These are phyloP conservation scores for Boletus sp. DNA, from an alignment of 768 basidiomycete genomes.

Conservation along the genomic window DNA sequence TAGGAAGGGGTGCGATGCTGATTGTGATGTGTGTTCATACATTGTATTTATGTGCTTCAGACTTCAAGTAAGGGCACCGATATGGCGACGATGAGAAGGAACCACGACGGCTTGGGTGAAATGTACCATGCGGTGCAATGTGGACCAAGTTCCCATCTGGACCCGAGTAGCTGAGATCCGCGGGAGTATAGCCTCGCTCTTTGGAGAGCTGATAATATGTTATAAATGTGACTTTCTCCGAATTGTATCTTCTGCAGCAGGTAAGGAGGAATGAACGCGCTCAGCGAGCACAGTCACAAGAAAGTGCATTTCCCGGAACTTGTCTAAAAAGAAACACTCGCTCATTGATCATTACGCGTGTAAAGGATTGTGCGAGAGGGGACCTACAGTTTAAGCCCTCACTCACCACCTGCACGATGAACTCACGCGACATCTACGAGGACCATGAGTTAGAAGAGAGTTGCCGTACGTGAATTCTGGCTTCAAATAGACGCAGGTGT, in stretches of 20 bases:
- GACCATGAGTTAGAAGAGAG: not conserved
- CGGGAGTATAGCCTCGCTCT: not conserved
- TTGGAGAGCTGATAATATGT: not conserved
- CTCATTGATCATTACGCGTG: not conserved
- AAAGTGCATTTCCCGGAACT: not conserved
- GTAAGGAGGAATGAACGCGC: not conserved
- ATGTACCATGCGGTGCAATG: slow-evolving; percentile 11
- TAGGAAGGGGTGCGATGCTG: not conserved
- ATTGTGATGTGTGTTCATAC: not conserved
- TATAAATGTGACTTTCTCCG: not conserved
- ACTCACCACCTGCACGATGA: not conserved
- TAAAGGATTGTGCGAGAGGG: not conserved
- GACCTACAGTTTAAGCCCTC: not conserved
- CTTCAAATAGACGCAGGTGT: slow-evolving; percentile 1
- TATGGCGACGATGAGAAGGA: not conserved
- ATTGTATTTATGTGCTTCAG: slow-evolving; percentile 15
- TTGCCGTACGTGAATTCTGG: not conserved
- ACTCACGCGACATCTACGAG: not conserved
- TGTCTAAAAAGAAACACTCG: not conserved
- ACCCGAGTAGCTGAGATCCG: not conserved
- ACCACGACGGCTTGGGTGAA: not conserved
- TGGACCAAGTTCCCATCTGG: not conserved
- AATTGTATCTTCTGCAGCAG: not conserved
- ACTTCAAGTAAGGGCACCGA: not conserved
- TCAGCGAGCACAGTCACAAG: not conserved